Conservation (phyloP, 2,329 filamentous ascomycete species). For the Ceratocystis papillata region DNA sequence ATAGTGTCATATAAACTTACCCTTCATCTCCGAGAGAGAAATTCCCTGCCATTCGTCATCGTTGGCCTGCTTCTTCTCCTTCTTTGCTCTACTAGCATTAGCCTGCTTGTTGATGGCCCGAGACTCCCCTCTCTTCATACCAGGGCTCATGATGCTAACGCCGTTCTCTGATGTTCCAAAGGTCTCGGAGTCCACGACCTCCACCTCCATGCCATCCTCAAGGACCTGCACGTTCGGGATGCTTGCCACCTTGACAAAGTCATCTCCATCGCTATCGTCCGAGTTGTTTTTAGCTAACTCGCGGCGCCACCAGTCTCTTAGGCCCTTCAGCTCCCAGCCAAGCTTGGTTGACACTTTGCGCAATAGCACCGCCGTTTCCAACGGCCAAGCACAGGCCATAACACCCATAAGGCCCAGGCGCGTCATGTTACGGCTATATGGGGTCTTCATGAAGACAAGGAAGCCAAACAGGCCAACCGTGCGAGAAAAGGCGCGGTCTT, state of each 20-base stretch:
- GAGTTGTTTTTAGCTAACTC: conserved; percentile 20
- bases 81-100: conserved; percentile 12
- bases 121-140: conserved; percentile 18
- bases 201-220: conserved; percentile 22
- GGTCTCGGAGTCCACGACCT: conserved; percentile 17
- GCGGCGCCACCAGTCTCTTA: conserved; percentile 19
- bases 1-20: conserved; percentile 1
- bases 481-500: conserved; percentile 21
- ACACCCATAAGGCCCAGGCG: conserved; percentile 18
- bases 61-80: background rate
- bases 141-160: conserved; percentile 7
- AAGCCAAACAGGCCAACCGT: conserved; percentile 22
- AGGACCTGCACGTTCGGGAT: conserved; percentile 14
- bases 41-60: conserved; percentile 18
- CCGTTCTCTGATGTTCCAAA: conserved; percentile 22
- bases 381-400: conserved; percentile 20
- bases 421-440: conserved; percentile 15
- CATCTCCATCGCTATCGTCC: conserved; percentile 9
- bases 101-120: conserved; percentile 18
- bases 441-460: conserved; percentile 19
- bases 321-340: conserved; percentile 19
- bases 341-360: conserved; percentile 21
- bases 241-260: conserved; percentile 14
- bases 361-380: conserved; percentile 18
- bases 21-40: conserved; percentile 19